Base-by-base conservation (phyloP, 345 rosid species). In the Sapria himalayana region DNA sequence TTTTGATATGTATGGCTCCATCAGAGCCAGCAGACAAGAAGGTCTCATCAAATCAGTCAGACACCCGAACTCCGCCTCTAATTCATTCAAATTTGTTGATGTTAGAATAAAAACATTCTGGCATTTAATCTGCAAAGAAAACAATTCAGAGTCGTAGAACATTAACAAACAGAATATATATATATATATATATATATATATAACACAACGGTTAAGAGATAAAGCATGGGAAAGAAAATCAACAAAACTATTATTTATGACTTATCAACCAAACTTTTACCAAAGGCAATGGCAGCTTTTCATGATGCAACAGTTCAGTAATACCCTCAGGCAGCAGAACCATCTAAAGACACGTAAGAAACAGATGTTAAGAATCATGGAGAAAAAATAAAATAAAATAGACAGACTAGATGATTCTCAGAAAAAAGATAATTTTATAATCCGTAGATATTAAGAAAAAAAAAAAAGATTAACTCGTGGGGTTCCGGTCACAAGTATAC, bases 311-410 rank as follows among this genome's bases (percentile, higher is more conserved):
- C 39, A 89, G 55, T 59, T 82, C 95, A 12, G 98, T 82, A 44
- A 79, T 74, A 38, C 93, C 93, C 67, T 82, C 98, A 0, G 98
- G 98, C 64, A 89, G 62, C 62, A 72, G 72, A 52, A 93, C 95
- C 95, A 89, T 89, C 98, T 89, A 72, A 54, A 57, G 37, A 20
- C 23, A 49, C n/a, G n/a, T n/a, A n/a, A n/a, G n/a, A n/a, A n/a
- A n/a, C n/a, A n/a, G n/a, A n/a, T n/a, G n/a, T n/a, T n/a, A n/a
- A n/a, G n/a, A n/a, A n/a, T n/a, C n/a, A n/a, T n/a, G n/a, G n/a
- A n/a, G n/a, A n/a, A n/a, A n/a, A n/a, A n/a, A n/a, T n/a, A n/a
- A n/a, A n/a, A n/a, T n/a, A n/a, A n/a, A n/a, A n/a, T n/a, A n/a
- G n/a, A n/a, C n/a, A n/a, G n/a, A n/a, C n/a, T n/a, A n/a, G n/a